Conservation (phyloP, 2,329 filamentous ascomycete species). For the Eurotiales sp. region DNA sequence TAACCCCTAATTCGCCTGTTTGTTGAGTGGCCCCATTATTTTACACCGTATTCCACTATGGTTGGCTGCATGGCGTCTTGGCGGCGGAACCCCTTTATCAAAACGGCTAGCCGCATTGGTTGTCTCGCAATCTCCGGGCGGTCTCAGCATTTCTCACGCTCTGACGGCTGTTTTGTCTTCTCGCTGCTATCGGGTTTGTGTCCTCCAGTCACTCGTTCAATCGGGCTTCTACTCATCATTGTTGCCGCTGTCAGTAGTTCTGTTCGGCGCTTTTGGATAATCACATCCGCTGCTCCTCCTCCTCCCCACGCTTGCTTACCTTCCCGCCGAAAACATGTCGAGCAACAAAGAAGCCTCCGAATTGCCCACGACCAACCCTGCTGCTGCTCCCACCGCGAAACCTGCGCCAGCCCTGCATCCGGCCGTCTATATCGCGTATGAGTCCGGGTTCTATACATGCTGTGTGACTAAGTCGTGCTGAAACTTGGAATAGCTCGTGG, state of each 20-base stretch:
- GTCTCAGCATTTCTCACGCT: too few relatives aligned
- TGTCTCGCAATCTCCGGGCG: not conserved
- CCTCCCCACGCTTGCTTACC: too few relatives aligned
- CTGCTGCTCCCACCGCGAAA: constrained; percentile 8
- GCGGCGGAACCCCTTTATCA: too few relatives aligned
- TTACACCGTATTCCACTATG: too few relatives aligned
- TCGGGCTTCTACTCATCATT: too few relatives aligned
- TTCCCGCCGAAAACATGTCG: constrained; percentile 12
- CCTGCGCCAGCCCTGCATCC: constrained; percentile 62
- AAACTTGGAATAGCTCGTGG: constrained; percentile 63
- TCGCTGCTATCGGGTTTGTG: not conserved
- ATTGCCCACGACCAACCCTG: constrained; percentile 11
- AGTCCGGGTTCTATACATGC: not conserved
- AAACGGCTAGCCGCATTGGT: too few relatives aligned
- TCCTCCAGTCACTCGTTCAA: not conserved
- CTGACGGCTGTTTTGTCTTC: not conserved
- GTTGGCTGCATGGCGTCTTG: too few relatives aligned
- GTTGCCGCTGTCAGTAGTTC: too few relatives aligned
- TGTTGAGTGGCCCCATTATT: too few relatives aligned
- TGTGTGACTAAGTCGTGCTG: constrained; percentile 2
- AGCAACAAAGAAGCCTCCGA: constrained; percentile 7
- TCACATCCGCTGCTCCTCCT: too few relatives aligned
- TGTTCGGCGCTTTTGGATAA: too few relatives aligned
- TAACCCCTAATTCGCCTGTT: too few relatives aligned
- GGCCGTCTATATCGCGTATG: constrained; percentile 73